phyloP scores from a whole-genome alignment of 768 basidiomycete genomes.

The Daedaleopsis sinensis region DNA sequence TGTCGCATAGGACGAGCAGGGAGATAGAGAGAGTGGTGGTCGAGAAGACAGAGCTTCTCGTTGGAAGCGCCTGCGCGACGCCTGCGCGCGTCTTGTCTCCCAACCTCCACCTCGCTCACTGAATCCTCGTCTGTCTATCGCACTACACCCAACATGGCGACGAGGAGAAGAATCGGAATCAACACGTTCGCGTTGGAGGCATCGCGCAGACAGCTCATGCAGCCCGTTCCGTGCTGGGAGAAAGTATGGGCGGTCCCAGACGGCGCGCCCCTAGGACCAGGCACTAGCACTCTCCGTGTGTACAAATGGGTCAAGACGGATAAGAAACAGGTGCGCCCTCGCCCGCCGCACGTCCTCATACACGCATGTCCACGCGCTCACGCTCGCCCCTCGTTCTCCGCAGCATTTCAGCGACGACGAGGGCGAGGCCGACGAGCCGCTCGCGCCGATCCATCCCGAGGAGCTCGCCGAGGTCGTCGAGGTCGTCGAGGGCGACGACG shows the following conservation, averaged over 20 bases:
- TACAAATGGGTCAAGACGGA: constrained; percentile 83
- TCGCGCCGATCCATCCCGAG: constrained; percentile 78
- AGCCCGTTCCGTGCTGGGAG: constrained; percentile 86
- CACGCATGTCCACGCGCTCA: too few species aligned
- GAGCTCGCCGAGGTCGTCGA: constrained; percentile 81
- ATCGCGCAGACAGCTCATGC: constrained; percentile 83
- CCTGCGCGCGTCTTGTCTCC: not conserved
- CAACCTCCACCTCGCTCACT: not conserved
- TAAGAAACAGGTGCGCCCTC: constrained; percentile 59
- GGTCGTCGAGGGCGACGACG: constrained; percentile 73
- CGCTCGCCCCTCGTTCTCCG: too few species aligned
- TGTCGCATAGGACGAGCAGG: too few species aligned
- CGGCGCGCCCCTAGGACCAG: constrained; percentile 50
- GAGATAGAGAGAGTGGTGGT: too few species aligned
- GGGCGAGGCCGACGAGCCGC: constrained; percentile 75
- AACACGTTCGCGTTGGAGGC: constrained; percentile 78
- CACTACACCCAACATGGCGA: constrained; percentile 52
- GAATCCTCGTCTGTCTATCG: too few species aligned
- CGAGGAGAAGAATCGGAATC: constrained; percentile 75
- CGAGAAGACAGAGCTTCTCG: too few species aligned
- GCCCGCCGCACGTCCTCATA: too few species aligned
- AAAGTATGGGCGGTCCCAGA: constrained; percentile 71
- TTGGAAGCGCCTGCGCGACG: too few species aligned
- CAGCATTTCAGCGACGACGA: constrained; percentile 92
- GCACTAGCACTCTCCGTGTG: constrained; percentile 65